Percentiles rank a stretch among this genome's conserved stretches.
phyloP scores from a whole-genome alignment of 2,329 filamentous ascomycete genomes.

The Tolypocladium amazonense region DNA sequence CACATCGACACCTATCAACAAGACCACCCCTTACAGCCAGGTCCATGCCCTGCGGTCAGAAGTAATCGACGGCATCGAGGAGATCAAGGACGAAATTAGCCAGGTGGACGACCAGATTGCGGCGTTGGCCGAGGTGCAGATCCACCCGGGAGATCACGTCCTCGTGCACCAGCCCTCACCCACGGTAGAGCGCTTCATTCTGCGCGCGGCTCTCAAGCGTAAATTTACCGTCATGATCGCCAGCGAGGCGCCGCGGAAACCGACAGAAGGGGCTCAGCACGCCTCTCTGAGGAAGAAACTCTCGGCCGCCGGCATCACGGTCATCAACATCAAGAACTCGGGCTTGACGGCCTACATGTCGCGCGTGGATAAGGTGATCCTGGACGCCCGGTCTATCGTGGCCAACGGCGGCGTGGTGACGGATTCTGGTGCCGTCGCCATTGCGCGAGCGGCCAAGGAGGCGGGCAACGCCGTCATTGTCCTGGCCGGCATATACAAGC shows the following conservation, averaged over 20 bases:
- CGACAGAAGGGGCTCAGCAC: conserved; percentile 28
- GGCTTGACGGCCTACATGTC: conserved; percentile 92
- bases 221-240: conserved; percentile 87
- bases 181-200: conserved; percentile 81
- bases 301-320: conserved; percentile 64
- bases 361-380: conserved; percentile 86
- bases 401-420: conserved; percentile 81
- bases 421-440: conserved; percentile 70
- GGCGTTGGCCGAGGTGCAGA: conserved; percentile 77
- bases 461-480: conserved; percentile 80
- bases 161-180: conserved; percentile 78
- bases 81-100: conserved; percentile 90
- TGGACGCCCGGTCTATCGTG: conserved; percentile 78
- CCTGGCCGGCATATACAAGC: conserved; percentile 83
- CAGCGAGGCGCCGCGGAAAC: conserved; percentile 42
- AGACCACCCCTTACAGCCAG: conserved; percentile 28
- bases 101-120: conserved; percentile 92
- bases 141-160: conserved; percentile 86
- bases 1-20: conserved; percentile 35
- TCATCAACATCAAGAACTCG: conserved; percentile 75
- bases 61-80: conserved; percentile 85
- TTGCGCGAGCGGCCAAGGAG: conserved; percentile 75
- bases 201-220: conserved; percentile 77
- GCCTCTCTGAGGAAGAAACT: conserved; percentile 66
- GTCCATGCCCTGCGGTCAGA: conserved; percentile 72